These are phyloP conservation scores for Stereocaulon alpinum DNA, from an alignment of 495 filamentous ascomycete genomes.

Conservation along the genomic window DNA sequence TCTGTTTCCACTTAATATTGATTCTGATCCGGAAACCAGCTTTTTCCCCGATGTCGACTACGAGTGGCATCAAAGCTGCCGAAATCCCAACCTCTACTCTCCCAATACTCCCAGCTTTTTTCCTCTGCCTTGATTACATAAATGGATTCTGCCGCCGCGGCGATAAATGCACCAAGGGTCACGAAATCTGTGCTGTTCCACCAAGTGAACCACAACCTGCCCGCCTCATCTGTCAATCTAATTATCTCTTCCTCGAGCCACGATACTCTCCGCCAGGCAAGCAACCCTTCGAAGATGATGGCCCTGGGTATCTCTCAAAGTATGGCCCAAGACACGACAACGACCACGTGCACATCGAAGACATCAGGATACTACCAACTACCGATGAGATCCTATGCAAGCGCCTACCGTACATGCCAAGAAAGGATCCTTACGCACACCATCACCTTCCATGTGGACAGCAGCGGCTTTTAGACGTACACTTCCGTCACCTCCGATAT, in stretches of 20 bases:
- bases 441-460: constrained; percentile 16
- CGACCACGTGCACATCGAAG: constrained; percentile 21
- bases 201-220: not conserved
- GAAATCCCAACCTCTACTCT: constrained; percentile 9
- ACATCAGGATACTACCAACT: constrained; percentile 23
- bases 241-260: constrained; percentile 13
- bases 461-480: constrained; percentile 19
- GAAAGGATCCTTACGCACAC: constrained; percentile 11
- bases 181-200: constrained; percentile 11
- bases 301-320: constrained; percentile 18
- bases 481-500: constrained; percentile 24
- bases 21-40: not conserved
- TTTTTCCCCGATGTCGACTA: not conserved
- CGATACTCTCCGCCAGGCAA: constrained; percentile 1
- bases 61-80: constrained; percentile 8
- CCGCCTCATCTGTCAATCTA: not conserved
- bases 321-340: constrained; percentile 23
- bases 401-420: constrained; percentile 20
- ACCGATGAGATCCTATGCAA: constrained; percentile 21
- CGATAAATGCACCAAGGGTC: constrained; percentile 9
- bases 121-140: constrained; percentile 17
- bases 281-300: constrained; percentile 21
- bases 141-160: constrained; percentile 17
- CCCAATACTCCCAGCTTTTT: constrained; percentile 3
- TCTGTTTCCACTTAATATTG: too few relatives aligned